A percentile compares a stretch with the other conserved stretches of the same genome.
Conservation (phyloP, 441 rosid genomes). For the Erodium trifolium region DNA sequence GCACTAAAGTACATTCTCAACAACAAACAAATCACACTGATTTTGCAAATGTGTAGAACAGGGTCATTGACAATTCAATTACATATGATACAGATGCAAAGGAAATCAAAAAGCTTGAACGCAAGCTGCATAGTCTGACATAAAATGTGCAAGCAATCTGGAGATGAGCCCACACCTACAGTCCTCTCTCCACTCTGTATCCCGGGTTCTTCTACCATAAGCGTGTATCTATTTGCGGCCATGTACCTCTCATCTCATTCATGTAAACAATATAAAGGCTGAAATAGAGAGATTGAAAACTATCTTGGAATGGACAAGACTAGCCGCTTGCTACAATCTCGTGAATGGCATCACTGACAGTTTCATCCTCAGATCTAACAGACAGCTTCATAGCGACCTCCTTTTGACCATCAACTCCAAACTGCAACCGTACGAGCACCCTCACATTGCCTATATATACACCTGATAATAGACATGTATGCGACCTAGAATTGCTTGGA, state of each 20-base stretch:
- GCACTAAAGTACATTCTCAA: too few relatives aligned
- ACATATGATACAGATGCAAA: too few relatives aligned
- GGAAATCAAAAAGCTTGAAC: too few relatives aligned
- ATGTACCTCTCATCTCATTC: neutral
- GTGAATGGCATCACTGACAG: slow-evolving; percentile 69
- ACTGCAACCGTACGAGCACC: slow-evolving; percentile 73
- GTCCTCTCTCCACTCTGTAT: too few relatives aligned
- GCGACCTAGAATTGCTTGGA: slow-evolving; percentile 87
- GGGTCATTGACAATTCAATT: too few relatives aligned
- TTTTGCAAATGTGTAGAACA: too few relatives aligned
- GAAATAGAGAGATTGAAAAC: neutral
- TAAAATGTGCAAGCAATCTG: too few relatives aligned
- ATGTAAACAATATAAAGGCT: neutral
- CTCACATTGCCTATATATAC: slow-evolving; percentile 74
- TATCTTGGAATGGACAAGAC: slow-evolving; percentile 1
- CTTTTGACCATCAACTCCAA: slow-evolving; percentile 69
- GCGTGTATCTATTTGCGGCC: too few relatives aligned
- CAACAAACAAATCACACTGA: too few relatives aligned
- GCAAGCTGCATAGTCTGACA: too few relatives aligned
- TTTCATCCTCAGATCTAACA: slow-evolving; percentile 76
- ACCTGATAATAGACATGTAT: slow-evolving; percentile 77
- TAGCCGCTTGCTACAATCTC: slow-evolving; percentile 86
- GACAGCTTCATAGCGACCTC: slow-evolving; percentile 86
- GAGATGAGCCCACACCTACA: too few relatives aligned
- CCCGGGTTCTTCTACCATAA: too few relatives aligned